phyloP scores from a whole-genome alignment of 78 protist species.

The Dictyostelium capitatum region DNA sequence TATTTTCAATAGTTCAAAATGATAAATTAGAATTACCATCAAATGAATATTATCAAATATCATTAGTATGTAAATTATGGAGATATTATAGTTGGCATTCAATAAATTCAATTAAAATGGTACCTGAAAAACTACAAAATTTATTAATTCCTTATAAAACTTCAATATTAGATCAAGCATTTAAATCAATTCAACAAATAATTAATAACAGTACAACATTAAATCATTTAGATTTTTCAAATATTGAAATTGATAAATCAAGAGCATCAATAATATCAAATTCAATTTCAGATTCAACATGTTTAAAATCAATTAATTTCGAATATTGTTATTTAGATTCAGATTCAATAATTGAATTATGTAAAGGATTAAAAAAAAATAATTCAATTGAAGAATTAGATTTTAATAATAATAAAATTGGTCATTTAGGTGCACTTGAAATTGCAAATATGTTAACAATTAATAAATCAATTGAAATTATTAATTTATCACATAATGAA shows the following conservation, averaged over 20 bases:
- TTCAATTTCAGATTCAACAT: not conserved
- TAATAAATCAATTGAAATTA: not conserved
- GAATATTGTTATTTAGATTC: constrained; percentile 27
- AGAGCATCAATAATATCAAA: not conserved
- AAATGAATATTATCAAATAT: constrained; percentile 8
- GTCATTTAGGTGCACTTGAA: constrained; percentile 37
- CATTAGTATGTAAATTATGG: constrained; percentile 58
- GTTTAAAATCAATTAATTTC: not conserved
- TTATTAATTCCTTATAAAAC: constrained; percentile 57
- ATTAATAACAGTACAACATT: not conserved
- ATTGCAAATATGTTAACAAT: constrained; percentile 21
- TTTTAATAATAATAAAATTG: constrained; percentile 43
- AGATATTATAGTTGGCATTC: constrained; percentile 26
- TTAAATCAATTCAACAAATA: constrained; percentile 24
- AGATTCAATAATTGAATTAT: not conserved
- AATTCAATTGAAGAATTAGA: constrained; percentile 16
- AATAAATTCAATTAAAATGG: constrained; percentile 16
- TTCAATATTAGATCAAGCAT: constrained; percentile 20
- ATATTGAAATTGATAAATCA: constrained; percentile 24
- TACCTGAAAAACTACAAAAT: constrained; percentile 28
- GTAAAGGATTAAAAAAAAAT: constrained; percentile 3
- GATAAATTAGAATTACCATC: constrained; percentile 23
- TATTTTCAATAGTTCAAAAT: not conserved
- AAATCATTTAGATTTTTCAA: constrained; percentile 22
- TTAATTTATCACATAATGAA: constrained; percentile 52